These are phyloP conservation scores for Stellera chamaejasme DNA, from an alignment of 345 rosid species.

Conservation along the genomic window DNA sequence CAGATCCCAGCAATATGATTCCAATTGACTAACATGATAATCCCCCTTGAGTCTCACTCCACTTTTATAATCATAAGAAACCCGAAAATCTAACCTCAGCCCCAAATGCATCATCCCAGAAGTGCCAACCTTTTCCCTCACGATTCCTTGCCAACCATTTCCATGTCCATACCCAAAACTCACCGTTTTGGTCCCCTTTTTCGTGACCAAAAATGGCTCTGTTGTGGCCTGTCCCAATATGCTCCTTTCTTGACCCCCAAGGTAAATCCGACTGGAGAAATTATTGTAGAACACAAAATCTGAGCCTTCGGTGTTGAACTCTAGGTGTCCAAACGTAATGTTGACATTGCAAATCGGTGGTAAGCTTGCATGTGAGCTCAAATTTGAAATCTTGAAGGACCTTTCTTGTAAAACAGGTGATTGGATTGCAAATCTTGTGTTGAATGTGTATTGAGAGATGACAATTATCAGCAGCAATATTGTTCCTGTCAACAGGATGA, in stretches of 20 bases:
- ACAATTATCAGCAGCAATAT: too few relatives aligned
- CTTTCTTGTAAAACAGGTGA: not conserved
- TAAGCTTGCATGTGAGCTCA: not conserved
- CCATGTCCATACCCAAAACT: not conserved
- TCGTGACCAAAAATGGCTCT: not conserved
- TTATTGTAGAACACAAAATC: not conserved
- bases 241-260: not conserved
- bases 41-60: not conserved
- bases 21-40: not conserved
- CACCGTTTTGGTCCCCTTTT: not conserved
- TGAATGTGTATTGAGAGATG: too few relatives aligned
- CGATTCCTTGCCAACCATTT: not conserved
- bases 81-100: not conserved
- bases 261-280: not conserved
- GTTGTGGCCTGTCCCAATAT: not conserved
- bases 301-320: not conserved
- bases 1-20: conserved; percentile 1
- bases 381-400: not conserved
- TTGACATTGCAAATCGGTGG: not conserved
- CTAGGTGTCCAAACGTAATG: not conserved
- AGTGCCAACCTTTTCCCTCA: not conserved
- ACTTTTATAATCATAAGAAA: not conserved
- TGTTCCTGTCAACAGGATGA: too few relatives aligned
- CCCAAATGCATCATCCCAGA: not conserved
- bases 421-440: not conserved